Evolutionary conservation across 2,329 filamentous ascomycete species (phyloP).

Genomic region (Aspergillus viridinutans): DNA sequence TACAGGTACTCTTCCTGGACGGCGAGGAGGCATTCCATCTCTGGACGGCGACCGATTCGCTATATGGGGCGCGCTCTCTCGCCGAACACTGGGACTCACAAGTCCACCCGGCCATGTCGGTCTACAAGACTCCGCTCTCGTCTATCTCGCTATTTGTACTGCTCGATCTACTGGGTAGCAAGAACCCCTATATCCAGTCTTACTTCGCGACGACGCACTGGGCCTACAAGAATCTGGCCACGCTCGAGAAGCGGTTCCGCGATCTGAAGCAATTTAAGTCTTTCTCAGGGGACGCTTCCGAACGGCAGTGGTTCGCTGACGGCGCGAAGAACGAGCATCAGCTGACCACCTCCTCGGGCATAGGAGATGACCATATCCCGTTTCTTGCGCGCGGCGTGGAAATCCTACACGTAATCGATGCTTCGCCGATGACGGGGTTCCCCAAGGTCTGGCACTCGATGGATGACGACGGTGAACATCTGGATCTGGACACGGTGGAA

Average conservation of each 20-base stretch:
- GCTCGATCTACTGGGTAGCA: conserved; percentile 78
- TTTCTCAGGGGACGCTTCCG: conserved; percentile 28
- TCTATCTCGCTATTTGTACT: conserved; percentile 86
- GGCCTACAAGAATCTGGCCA: conserved; percentile 77
- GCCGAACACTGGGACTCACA: conserved; percentile 76
- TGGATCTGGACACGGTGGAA: conserved; percentile 73
- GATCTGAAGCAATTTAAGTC: conserved; percentile 63
- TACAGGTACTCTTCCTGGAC: conserved; percentile 87
- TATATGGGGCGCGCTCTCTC: conserved; percentile 82
- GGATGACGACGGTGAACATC: conserved; percentile 75
- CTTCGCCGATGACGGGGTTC: conserved; percentile 55
- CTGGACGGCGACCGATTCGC: conserved; percentile 77
- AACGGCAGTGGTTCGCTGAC: conserved; percentile 63
- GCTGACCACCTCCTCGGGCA: conserved; percentile 47
- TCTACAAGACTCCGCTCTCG: conserved; percentile 67
- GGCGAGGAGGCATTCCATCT: conserved; percentile 85
- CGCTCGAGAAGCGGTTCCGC: conserved; percentile 70
- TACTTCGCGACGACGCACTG: conserved; percentile 91
- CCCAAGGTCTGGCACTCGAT: conserved; percentile 82
- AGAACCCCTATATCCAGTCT: conserved; percentile 68
- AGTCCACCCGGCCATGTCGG: conserved; percentile 66
- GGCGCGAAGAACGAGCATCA: conserved; percentile 49
- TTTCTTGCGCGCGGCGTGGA: conserved; percentile 85
- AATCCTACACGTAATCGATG: conserved; percentile 82
- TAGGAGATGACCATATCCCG: conserved; percentile 86